phyloP scores from a whole-genome alignment of 225 moss, liverwort and hornwort genomes.

The Straminergon stramineum region DNA sequence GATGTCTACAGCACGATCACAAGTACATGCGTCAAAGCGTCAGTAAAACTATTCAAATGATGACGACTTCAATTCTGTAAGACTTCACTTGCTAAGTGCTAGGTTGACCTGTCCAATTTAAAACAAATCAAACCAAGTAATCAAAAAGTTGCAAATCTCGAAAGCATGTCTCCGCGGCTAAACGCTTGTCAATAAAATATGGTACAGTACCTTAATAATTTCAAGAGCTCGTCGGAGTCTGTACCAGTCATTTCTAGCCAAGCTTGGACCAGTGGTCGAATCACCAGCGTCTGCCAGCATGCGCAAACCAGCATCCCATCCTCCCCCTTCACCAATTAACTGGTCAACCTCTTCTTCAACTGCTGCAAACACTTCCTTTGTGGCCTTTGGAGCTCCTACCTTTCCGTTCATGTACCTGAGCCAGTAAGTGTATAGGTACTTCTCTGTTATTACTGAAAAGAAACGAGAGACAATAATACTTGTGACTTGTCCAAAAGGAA shows the following conservation, averaged over 20 bases:
- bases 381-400: conserved; percentile 81
- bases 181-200: not conserved
- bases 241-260: conserved; percentile 98
- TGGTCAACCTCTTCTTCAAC: conserved; percentile 58
- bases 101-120: not conserved
- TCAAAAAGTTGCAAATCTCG: not conserved
- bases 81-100: not conserved
- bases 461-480: not conserved
- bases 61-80: not conserved
- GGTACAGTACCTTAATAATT: conserved; percentile 62
- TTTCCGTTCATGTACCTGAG: conserved; percentile 85
- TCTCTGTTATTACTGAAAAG: not conserved
- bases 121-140: not conserved
- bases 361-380: conserved; percentile 61
- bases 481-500: not conserved
- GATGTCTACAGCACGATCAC: conserved; percentile 36
- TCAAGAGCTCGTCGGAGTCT: conserved; percentile 91
- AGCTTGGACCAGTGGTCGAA: conserved; percentile 52
- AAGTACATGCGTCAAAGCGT: not conserved
- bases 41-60: not conserved
- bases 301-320: conserved; percentile 77
- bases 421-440: not conserved
- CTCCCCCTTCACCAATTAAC: conserved; percentile 50
- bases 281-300: conserved; percentile 80
- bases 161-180: not conserved